Percentiles rank a stretch among this genome's conserved stretches.
These are phyloP conservation scores for Rhizopogon vinicolor DNA, from an alignment of 768 basidiomycete species.

Conservation along the genomic window DNA sequence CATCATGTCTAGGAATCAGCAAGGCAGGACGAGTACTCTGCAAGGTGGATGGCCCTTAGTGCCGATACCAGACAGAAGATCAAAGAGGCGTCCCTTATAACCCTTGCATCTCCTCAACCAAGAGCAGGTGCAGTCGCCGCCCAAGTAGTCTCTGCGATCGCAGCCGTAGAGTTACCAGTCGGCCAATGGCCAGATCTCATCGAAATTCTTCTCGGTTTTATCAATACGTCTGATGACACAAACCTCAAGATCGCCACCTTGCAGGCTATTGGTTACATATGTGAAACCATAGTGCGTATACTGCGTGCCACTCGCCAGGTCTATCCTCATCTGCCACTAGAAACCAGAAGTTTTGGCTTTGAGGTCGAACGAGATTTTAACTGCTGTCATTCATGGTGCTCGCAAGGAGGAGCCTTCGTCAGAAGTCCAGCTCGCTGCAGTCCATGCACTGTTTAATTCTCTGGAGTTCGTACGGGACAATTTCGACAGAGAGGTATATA, in stretches of 20 bases:
- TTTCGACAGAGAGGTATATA: slow-evolving; percentile 86
- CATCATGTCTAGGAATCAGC: slow-evolving; percentile 53
- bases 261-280: slow-evolving; percentile 95
- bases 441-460: slow-evolving; percentile 90
- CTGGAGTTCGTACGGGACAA: slow-evolving; percentile 97
- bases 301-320: slow-evolving; percentile 2
- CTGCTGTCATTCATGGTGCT: slow-evolving; percentile 97
- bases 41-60: slow-evolving; percentile 79
- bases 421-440: slow-evolving; percentile 91
- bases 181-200: slow-evolving; percentile 91
- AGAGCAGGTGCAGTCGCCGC: slow-evolving; percentile 87
- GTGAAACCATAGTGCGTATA: slow-evolving; percentile 86
- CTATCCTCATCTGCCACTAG: slow-evolving; percentile 35
- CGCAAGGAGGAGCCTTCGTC: slow-evolving; percentile 89
- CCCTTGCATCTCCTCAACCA: slow-evolving; percentile 65
- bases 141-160: slow-evolving; percentile 92
- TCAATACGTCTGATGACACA: slow-evolving; percentile 67
- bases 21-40: slow-evolving; percentile 71
- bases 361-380: slow-evolving; percentile 95
- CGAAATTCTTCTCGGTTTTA: slow-evolving; percentile 80
- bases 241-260: slow-evolving; percentile 83
- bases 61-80: slow-evolving; percentile 68
- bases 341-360: slow-evolving; percentile 88
- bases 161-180: slow-evolving; percentile 85
- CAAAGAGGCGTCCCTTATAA: slow-evolving; percentile 82